Conservation (phyloP, 2,329 filamentous ascomycete genomes). For the Ophiocordyceps sinensis region DNA sequence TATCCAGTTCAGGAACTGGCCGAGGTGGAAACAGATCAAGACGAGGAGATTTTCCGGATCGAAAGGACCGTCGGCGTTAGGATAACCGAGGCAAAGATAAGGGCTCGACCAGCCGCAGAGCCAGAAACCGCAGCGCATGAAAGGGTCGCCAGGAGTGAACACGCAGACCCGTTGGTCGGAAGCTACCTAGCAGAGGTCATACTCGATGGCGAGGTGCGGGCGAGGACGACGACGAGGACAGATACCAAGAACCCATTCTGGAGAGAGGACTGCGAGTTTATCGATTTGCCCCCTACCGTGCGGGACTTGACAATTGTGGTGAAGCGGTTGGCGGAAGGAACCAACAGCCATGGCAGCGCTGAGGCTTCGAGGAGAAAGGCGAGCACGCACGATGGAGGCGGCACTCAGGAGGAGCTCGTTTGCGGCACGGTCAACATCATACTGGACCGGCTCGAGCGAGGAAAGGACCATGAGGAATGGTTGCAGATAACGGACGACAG, state of each 20-base stretch:
- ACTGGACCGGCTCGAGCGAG: slow-evolving; percentile 62
- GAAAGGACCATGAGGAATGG: slow-evolving; percentile 77
- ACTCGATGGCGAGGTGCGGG: slow-evolving; percentile 64
- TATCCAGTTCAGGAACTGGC: slow-evolving; percentile 25
- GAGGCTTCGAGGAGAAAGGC: slow-evolving; percentile 23
- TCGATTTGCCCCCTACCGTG: slow-evolving; percentile 54
- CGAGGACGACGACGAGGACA: slow-evolving; percentile 57
- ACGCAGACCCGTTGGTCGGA: slow-evolving; percentile 35
- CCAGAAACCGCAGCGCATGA: slow-evolving; percentile 8
- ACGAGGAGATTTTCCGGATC: slow-evolving; percentile 41
- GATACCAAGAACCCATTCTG: slow-evolving; percentile 66
- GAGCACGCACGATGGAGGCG: slow-evolving; percentile 5
- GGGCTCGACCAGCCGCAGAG: slow-evolving; percentile 15
- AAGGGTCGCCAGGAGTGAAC: slow-evolving; percentile 9
- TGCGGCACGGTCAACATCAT: slow-evolving; percentile 70
- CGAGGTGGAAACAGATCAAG: slow-evolving; percentile 22
- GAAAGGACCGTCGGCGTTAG: slow-evolving; percentile 46
- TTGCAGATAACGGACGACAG: slow-evolving; percentile 66
- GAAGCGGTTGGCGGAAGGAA: slow-evolving; percentile 43
- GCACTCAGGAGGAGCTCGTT: slow-evolving; percentile 34
- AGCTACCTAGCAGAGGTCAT: slow-evolving; percentile 71
- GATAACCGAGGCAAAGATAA: slow-evolving; percentile 49
- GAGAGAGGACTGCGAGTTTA: slow-evolving; percentile 68
- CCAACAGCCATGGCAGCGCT: neutral
- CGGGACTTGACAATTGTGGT: slow-evolving; percentile 58